Conservation (phyloP, 2,329 filamentous ascomycete genomes). For the Ambrosiella beaveri region DNA sequence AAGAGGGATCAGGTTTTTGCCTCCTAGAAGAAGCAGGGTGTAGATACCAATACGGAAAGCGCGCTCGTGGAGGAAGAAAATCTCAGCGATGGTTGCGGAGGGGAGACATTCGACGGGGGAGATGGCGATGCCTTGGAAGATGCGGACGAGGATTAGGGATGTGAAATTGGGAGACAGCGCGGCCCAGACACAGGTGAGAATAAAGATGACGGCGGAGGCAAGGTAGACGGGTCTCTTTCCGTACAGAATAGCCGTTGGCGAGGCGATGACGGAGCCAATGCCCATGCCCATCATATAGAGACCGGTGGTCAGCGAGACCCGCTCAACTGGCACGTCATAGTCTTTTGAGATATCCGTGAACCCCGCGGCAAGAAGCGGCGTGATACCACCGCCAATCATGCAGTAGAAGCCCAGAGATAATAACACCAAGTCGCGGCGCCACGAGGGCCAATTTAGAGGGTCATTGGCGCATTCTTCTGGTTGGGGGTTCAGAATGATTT, state of each 20-base stretch:
- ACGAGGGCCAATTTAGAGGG: slow-evolving; percentile 76
- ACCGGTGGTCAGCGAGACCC: slow-evolving; percentile 74
- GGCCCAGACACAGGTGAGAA: slow-evolving; percentile 64
- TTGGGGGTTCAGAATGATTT: slow-evolving; percentile 75
- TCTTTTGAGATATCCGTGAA: slow-evolving; percentile 62
- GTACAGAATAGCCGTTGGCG: slow-evolving; percentile 76
- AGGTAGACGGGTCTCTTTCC: slow-evolving; percentile 89
- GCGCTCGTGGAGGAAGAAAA: slow-evolving; percentile 71
- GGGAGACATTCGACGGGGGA: slow-evolving; percentile 85
- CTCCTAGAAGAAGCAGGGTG: slow-evolving; percentile 69
- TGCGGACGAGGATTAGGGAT: slow-evolving; percentile 63
- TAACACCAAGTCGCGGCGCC: slow-evolving; percentile 64
- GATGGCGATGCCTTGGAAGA: slow-evolving; percentile 76
- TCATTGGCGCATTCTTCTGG: slow-evolving; percentile 84
- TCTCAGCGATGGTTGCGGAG: slow-evolving; percentile 86
- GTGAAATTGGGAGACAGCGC: slow-evolving; percentile 65
- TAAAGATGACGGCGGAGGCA: slow-evolving; percentile 57
- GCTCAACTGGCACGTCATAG: slow-evolving; percentile 47
- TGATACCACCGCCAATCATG: slow-evolving; percentile 85
- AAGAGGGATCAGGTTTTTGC: slow-evolving; percentile 77
- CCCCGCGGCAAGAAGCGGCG: slow-evolving; percentile 73
- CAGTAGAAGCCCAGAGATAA: slow-evolving; percentile 80
- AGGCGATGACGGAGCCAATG: slow-evolving; percentile 65
- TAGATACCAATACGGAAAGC: slow-evolving; percentile 90
- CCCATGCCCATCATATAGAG: slow-evolving; percentile 90